phyloP scores from a whole-genome alignment of 441 rosid genomes.

The Mallotus japonicus region DNA sequence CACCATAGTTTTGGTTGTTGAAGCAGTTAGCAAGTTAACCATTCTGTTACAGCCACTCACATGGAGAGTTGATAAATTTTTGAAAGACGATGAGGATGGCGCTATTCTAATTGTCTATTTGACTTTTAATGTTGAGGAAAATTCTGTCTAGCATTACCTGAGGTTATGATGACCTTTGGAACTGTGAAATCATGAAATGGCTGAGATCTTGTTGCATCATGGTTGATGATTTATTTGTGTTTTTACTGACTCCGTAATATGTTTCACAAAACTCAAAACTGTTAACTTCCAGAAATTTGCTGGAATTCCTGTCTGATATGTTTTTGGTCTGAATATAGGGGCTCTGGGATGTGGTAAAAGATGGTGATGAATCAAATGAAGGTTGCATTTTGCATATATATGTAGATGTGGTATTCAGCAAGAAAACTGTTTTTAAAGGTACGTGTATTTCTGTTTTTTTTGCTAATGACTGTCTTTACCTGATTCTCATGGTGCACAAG shows the following conservation, averaged over 20 bases:
- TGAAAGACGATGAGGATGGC: too few species aligned
- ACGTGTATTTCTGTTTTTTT: constrained; percentile 15
- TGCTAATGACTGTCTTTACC: not conserved
- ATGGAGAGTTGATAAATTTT: too few species aligned
- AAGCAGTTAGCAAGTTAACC: too few species aligned
- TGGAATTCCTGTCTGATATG: constrained; percentile 2
- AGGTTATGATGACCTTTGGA: not conserved
- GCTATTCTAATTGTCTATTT: not conserved
- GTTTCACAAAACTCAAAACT: not conserved
- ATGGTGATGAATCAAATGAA: constrained; percentile 50
- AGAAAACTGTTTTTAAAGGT: constrained; percentile 95
- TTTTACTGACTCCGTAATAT: not conserved
- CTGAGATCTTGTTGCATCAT: not conserved
- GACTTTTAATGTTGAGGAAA: not conserved
- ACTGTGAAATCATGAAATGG: too few species aligned
- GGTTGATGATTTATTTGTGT: not conserved
- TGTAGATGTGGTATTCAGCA: constrained; percentile 76
- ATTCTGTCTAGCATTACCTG: not conserved
- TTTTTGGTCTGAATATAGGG: constrained; percentile 44
- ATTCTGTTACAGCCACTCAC: too few species aligned
- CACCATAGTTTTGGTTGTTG: too few species aligned
- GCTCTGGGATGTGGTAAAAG: constrained; percentile 73
- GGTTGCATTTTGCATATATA: constrained; percentile 67
- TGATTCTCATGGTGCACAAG: not conserved
- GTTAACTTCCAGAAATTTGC: not conserved